Conservation (phyloP, 2,329 filamentous ascomycete genomes). For the Aspergillus pseudotamarii region DNA sequence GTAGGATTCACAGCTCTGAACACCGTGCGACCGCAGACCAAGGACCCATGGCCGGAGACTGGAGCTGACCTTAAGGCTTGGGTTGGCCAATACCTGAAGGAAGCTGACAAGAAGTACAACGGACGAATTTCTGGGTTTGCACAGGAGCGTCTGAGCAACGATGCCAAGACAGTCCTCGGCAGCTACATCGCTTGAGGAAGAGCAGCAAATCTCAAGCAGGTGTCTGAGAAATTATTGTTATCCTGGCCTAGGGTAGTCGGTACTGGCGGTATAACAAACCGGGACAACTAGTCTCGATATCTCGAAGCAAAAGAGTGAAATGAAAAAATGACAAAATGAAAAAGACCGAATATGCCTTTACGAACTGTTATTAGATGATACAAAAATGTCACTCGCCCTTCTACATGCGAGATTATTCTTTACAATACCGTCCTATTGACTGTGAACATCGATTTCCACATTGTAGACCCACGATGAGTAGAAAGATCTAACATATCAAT, state of each 20-base stretch:
- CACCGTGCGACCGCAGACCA: conserved; percentile 74
- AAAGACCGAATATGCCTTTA: conserved; percentile 15
- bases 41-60: conserved; percentile 85
- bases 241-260: neutral
- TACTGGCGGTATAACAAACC: neutral
- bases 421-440: conserved; percentile 1
- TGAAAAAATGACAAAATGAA: neutral
- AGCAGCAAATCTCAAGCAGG: neutral
- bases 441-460: neutral
- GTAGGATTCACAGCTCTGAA: conserved; percentile 92
- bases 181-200: conserved; percentile 48
- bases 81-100: conserved; percentile 79
- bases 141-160: conserved; percentile 67
- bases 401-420: conserved; percentile 3
- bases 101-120: conserved; percentile 72
- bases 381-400: neutral
- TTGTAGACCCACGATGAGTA: neutral
- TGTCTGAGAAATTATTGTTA: neutral
- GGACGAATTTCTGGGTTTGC: conserved; percentile 74
- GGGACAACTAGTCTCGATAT: neutral
- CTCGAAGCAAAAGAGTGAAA: conserved; percentile 1
- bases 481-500: neutral
- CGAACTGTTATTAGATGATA: conserved; percentile 16
- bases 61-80: conserved; percentile 75
- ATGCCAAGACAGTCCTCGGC: conserved; percentile 54